Evolutionary conservation across 2,329 filamentous ascomycete genomes (phyloP), one percentile per base, ranked within the genome.

Genomic region (Cordyceps militaris): DNA sequence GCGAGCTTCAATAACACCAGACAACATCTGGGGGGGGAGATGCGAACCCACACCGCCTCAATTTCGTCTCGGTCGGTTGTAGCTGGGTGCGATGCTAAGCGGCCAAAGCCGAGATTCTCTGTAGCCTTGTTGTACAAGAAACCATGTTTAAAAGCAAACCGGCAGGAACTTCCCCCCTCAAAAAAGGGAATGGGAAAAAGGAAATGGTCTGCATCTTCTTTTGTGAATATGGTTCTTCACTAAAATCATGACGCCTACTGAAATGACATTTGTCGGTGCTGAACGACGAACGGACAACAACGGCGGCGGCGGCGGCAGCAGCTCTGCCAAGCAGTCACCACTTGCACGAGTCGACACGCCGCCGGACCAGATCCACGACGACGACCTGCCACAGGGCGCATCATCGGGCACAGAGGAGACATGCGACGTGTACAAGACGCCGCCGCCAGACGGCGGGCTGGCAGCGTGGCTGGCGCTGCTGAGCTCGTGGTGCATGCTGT

Each of bases 401-500:
- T 32, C 30, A 11, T 32, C n/a, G n/a, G n/a, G n/a, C n/a, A n/a
- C n/a, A n/a, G n/a, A n/a, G n/a, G 44, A 30, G 3, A 13, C 13
- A 19, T 23, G 28, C 24, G 40, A 59, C 9, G 28, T 52, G 38
- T 32, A 43, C n/a, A 30, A 55, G 23, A 47, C 42, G 32, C n/a
- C 16, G 4, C 44, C 61, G 11, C 79, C 79, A 2, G 79, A 82
- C 66, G 79, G 79, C 38, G 79, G 79, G 3, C 49, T 66, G 9
- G 66, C 74, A 59, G 80, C 80, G 13, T 82, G 79, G 77, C 67
- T 79, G 3, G 74, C 75, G 1, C 79, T 84, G 5, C 61, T 69
- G 4, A 70, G 71, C 21, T 70, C 67, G 2, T 72, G 65, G 60
- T 68, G 64, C 49, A 62, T 64, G 7, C 51, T 69, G 38, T 70